Evolutionary conservation across 2,329 filamentous ascomycete species (phyloP).

Genomic region (Fusarium sp.): DNA sequence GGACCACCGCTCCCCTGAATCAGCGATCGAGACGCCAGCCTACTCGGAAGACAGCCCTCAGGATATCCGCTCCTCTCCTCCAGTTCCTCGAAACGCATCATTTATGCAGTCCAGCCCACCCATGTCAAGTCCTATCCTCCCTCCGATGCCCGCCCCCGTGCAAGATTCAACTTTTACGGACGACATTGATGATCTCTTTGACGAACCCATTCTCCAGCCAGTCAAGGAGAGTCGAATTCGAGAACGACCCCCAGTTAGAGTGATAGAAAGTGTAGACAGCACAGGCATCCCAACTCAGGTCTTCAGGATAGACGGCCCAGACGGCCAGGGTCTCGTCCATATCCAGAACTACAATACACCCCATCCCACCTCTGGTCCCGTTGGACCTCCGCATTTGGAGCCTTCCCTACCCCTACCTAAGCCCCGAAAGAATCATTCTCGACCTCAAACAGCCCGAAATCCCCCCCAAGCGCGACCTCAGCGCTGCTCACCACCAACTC

Average conservation of each 20-base stretch:
- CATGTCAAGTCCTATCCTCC: slow-evolving; percentile 83
- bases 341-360: slow-evolving; percentile 52
- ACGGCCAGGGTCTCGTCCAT: slow-evolving; percentile 52
- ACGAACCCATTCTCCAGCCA: slow-evolving; percentile 67
- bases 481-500: slow-evolving; percentile 47
- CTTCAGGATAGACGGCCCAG: slow-evolving; percentile 53
- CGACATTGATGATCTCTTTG: slow-evolving; percentile 76
- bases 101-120: slow-evolving; percentile 71
- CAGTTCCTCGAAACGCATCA: slow-evolving; percentile 73
- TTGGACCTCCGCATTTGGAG: slow-evolving; percentile 32
- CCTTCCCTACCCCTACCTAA: slow-evolving; percentile 35
- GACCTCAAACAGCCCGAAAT: slow-evolving; percentile 19
- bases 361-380: slow-evolving; percentile 38
- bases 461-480: slow-evolving; percentile 37
- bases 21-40: slow-evolving; percentile 63
- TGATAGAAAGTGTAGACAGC: slow-evolving; percentile 51
- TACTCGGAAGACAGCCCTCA: slow-evolving; percentile 77
- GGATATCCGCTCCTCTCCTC: slow-evolving; percentile 91
- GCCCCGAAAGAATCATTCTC: slow-evolving; percentile 33
- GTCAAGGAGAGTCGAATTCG: slow-evolving; percentile 51
- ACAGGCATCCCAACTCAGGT: slow-evolving; percentile 58
- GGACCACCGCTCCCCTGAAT: slow-evolving; percentile 67
- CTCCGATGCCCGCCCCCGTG: slow-evolving; percentile 71
- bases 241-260: slow-evolving; percentile 25
- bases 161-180: slow-evolving; percentile 90